Evolutionary conservation across 805 yeast species (phyloP), one percentile per base, ranked within the genome.

Genomic region (Huiozyma naganishii): DNA sequence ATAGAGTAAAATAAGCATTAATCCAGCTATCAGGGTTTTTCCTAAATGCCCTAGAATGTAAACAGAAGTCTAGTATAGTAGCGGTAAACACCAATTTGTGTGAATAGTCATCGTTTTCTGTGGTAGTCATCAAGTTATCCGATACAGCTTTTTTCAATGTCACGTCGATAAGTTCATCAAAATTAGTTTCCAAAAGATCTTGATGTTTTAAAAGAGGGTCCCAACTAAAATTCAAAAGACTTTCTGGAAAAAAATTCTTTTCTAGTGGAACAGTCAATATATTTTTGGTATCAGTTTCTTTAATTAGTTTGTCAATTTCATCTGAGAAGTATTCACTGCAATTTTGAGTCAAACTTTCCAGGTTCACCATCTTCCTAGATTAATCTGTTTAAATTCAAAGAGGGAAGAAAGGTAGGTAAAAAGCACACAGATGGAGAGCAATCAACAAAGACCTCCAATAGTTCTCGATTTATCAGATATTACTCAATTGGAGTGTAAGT

Each of bases 21-120:
- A 51, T 43, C 64, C 66, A 60, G 23, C 32, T 29, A 5, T 30
- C 17, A 7, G 47, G 47, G 37, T 36, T 41, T 34, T 40, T 48
- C 41, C 55, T 51, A 32, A 43, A 35, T 6, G 17, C 32, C 41
- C 49, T 53, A 5, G 58, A 48, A 37, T 51, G 51, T 36, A 48
- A 58, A 33, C 57, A 51, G 39, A 54, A 52, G 45, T 61, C 66
- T 37, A 61, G 48, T 17, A 48, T 50, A 12, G 40, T 47, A 7
- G 55, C 51, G 40, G 51, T 46, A 2, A 45, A n/a, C 8, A 47
- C 42, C 2, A 45, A 12, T 29, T 36, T 41, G 40, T 41, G 5
- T 9, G 13, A 30, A 28, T n/a, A 7, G 29, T 7, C 13, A 13
- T 40, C 34, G 5, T 40, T 35, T 35, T 12, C 35, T 7, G 32